phyloP scores from a whole-genome alignment of 805 yeast genomes.

The Metschnikowia drakensbergensis region DNA sequence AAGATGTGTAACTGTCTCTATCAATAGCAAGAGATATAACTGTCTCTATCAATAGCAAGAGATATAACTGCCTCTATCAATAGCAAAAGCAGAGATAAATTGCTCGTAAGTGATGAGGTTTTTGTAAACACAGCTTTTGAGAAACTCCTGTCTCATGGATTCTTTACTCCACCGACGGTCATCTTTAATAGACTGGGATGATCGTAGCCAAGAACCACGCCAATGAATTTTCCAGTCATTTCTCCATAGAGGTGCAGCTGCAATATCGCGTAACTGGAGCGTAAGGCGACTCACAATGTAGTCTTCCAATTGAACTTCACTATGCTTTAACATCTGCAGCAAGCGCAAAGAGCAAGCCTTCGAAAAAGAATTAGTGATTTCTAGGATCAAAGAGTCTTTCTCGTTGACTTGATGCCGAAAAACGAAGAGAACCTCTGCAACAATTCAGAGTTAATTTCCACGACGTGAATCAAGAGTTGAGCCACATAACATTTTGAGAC shows the following conservation, averaged over 20 bases:
- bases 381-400: conserved; percentile 14
- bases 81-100: conserved; percentile 24
- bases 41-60: too few relatives aligned
- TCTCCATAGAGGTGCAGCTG: background rate
- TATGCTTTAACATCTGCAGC: conserved; percentile 21
- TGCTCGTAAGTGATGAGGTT: conserved; percentile 24
- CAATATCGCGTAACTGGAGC: conserved; percentile 18
- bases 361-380: conserved; percentile 22
- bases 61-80: too few relatives aligned
- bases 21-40: too few relatives aligned
- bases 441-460: conserved; percentile 21
- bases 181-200: conserved; percentile 5
- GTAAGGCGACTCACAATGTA: conserved; percentile 32
- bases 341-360: conserved; percentile 20
- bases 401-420: conserved; percentile 11
- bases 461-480: conserved; percentile 20
- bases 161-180: conserved; percentile 16
- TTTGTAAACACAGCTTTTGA: conserved; percentile 30
- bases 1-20: conserved; percentile 19
- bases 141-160: conserved; percentile 24
- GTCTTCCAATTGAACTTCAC: conserved; percentile 34
- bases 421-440: conserved; percentile 8
- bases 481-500: conserved; percentile 25
- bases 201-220: conserved; percentile 3
- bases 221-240: conserved; percentile 5